Conservation (phyloP, 257 asterid species). For the Primulina eburnea region DNA sequence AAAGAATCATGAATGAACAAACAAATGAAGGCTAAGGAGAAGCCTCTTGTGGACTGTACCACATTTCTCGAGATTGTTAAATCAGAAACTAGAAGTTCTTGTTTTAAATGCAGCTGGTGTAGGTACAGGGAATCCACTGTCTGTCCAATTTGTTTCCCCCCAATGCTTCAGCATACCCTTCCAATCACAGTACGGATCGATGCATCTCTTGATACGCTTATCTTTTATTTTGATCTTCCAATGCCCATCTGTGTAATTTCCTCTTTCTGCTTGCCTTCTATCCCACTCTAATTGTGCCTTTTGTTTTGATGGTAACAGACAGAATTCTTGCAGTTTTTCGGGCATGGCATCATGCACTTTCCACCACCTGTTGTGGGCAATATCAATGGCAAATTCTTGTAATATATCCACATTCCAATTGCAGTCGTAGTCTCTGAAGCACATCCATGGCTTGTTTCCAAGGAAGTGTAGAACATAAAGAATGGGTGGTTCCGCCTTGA, state of each 20-base stretch:
- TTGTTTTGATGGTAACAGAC: constrained; percentile 60
- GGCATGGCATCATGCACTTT: constrained; percentile 76
- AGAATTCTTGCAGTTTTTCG: constrained; percentile 46
- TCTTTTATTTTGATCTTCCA: constrained; percentile 58
- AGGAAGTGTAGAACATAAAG: constrained; percentile 79
- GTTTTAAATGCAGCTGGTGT: constrained; percentile 42
- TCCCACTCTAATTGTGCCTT: constrained; percentile 94
- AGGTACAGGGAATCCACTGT: constrained; percentile 29
- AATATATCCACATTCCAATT: constrained; percentile 82
- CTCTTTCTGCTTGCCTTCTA: constrained; percentile 62
- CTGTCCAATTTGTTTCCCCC: constrained; percentile 82
- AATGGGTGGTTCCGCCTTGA: constrained; percentile 70
- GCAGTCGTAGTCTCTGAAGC: constrained; percentile 82
- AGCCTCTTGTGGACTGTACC: background rate
- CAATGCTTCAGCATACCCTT: constrained; percentile 70
- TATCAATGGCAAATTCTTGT: constrained; percentile 81
- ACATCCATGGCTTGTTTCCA: constrained; percentile 88
- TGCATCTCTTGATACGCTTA: constrained; percentile 53
- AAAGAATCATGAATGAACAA: background rate
- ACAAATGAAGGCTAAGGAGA: background rate
- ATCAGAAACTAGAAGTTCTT: constrained; percentile 20
- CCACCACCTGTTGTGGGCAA: constrained; percentile 88
- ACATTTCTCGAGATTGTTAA: background rate
- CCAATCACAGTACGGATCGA: constrained; percentile 73
- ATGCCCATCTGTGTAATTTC: constrained; percentile 54